Evolutionary conservation across 305 asterid genomes (phyloP).

Genomic region (Coffea humblotiana): DNA sequence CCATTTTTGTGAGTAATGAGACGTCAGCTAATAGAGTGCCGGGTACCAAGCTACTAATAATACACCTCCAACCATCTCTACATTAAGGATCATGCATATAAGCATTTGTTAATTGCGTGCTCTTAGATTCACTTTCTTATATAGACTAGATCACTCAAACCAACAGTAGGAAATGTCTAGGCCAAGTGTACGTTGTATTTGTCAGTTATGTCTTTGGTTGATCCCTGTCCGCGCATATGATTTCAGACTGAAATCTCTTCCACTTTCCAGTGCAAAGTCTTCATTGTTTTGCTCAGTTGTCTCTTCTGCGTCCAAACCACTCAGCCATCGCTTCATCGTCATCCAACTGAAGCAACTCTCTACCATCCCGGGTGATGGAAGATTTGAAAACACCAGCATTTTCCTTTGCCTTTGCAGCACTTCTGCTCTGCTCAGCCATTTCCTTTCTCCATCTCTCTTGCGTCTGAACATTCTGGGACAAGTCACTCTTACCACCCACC

Average conservation of each 20-base stretch:
- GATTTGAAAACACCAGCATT: conserved; percentile 31
- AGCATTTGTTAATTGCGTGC: neutral
- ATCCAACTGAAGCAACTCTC: conserved; percentile 23
- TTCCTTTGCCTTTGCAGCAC: conserved; percentile 29
- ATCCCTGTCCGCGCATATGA: neutral
- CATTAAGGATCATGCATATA: too few relatives aligned
- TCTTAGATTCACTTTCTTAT: neutral
- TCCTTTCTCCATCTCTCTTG: conserved; percentile 61
- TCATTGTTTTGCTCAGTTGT: neutral
- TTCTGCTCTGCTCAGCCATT: conserved; percentile 35
- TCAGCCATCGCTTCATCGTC: conserved; percentile 70
- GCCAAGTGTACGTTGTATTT: neutral
- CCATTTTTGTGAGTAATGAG: too few relatives aligned
- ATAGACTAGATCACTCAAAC: neutral
- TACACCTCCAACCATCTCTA: too few relatives aligned
- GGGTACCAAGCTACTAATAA: too few relatives aligned
- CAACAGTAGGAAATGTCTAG: neutral
- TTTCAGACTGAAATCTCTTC: too few relatives aligned
- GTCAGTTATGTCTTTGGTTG: neutral
- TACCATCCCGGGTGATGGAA: conserved; percentile 16
- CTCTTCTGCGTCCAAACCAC: conserved; percentile 56
- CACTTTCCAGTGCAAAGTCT: too few relatives aligned
- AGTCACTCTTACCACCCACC: conserved; percentile 65
- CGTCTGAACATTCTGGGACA: conserved; percentile 43
- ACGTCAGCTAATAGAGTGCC: too few relatives aligned